Conservation (phyloP, 257 asterid species). For the Forsythia suspensa region DNA sequence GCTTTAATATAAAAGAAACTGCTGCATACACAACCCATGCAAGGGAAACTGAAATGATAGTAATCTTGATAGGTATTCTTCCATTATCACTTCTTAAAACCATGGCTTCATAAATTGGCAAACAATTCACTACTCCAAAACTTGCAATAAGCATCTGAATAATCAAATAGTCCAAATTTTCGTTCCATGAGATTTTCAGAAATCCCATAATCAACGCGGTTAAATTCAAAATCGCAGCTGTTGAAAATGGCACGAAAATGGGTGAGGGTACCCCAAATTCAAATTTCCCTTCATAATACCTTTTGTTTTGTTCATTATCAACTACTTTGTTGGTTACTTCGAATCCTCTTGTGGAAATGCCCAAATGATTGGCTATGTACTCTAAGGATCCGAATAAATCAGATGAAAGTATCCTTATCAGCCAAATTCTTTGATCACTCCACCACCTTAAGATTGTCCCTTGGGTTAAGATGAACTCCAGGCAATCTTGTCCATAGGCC, state of each 20-base stretch:
- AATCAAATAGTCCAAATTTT: constrained; percentile 29
- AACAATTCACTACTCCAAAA: constrained; percentile 56
- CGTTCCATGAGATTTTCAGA: background rate
- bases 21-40: constrained; percentile 27
- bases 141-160: constrained; percentile 47
- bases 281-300: constrained; percentile 41
- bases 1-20: constrained; percentile 2
- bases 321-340: constrained; percentile 47
- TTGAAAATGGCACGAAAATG: constrained; percentile 37
- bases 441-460: constrained; percentile 36
- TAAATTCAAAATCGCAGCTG: constrained; percentile 31
- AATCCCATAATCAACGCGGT: constrained; percentile 28
- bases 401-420: constrained; percentile 36
- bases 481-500: constrained; percentile 23
- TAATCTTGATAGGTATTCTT: constrained; percentile 49
- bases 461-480: constrained; percentile 7
- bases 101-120: constrained; percentile 64
- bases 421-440: constrained; percentile 61
- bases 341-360: constrained; percentile 44
- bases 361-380: constrained; percentile 28
- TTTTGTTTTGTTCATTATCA: constrained; percentile 38
- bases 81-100: constrained; percentile 55
- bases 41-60: constrained; percentile 29
- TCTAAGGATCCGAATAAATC: constrained; percentile 34
- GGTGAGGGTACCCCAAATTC: constrained; percentile 47